Conservation (phyloP, 148 eudicot genomes). For the Rhododendron vialii region DNA sequence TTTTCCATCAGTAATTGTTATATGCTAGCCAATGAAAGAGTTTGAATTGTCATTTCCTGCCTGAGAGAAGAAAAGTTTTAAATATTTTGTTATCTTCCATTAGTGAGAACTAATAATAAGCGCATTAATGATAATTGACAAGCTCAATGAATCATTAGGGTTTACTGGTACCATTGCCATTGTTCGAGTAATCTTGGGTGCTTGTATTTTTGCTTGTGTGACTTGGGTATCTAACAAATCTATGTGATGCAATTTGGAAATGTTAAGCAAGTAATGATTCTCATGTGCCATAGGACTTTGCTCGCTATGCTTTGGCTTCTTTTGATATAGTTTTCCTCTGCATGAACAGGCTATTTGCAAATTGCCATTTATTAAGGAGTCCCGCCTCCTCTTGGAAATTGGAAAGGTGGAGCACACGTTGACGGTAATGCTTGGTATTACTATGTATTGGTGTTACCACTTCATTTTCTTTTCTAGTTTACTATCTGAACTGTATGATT, state of each 20-base stretch:
- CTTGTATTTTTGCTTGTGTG: background rate
- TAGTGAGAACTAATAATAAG: background rate
- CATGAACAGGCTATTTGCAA: conserved; percentile 28
- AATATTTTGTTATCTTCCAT: background rate
- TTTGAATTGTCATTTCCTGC: background rate
- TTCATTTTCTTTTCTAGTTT: background rate
- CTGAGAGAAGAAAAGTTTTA: no score
- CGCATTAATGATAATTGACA: background rate
- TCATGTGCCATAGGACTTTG: background rate
- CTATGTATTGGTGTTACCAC: background rate
- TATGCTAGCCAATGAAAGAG: background rate
- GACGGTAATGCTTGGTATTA: conserved; percentile 21
- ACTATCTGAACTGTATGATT: background rate
- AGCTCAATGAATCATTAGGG: background rate
- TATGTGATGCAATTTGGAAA: background rate
- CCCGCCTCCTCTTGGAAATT: conserved; percentile 30
- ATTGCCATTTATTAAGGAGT: conserved; percentile 35
- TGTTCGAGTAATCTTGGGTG: background rate
- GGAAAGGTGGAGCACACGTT: conserved; percentile 34
- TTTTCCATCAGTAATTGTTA: background rate
- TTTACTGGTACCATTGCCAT: background rate
- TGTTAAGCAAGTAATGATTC: background rate
- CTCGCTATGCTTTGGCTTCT: background rate
- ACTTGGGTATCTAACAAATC: background rate
- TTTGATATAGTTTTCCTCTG: background rate